phyloP scores from a whole-genome alignment of 495 filamentous ascomycete genomes.

The Talaromyces thailandensis region DNA sequence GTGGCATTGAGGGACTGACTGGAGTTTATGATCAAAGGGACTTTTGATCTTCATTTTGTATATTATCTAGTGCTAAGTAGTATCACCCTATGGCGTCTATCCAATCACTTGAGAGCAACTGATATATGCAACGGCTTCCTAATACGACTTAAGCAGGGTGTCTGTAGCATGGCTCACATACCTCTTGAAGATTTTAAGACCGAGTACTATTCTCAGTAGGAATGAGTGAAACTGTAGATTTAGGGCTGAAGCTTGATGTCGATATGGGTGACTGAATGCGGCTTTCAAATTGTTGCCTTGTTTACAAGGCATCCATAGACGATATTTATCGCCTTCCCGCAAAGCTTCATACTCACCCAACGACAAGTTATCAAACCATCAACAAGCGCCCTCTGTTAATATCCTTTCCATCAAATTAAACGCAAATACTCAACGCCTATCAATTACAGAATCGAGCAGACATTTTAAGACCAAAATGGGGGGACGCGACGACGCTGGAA shows the following conservation, averaged over 20 bases:
- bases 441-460: not conserved
- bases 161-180: not conserved
- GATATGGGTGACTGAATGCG: conserved; percentile 13
- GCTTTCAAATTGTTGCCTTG: not conserved
- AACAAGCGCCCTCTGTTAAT: not conserved
- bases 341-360: not conserved
- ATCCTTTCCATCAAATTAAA: not conserved
- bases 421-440: not conserved
- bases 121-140: not conserved
- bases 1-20: conserved; percentile 25
- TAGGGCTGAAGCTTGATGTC: not conserved
- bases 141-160: not conserved
- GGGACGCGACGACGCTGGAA: conserved; percentile 39
- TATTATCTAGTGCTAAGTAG: conserved; percentile 3
- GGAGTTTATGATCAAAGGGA: not conserved
- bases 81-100: not conserved
- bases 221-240: too few relatives aligned
- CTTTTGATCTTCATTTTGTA: conserved; percentile 1
- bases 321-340: not conserved
- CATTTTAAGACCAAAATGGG: conserved; percentile 27
- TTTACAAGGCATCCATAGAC: not conserved
- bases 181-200: not conserved
- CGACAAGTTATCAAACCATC: conserved; percentile 10
- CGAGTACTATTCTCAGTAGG: not conserved
- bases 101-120: not conserved